These are phyloP conservation scores for Acacia concinna DNA, from an alignment of 331 rosid species.

Conservation along the genomic window DNA sequence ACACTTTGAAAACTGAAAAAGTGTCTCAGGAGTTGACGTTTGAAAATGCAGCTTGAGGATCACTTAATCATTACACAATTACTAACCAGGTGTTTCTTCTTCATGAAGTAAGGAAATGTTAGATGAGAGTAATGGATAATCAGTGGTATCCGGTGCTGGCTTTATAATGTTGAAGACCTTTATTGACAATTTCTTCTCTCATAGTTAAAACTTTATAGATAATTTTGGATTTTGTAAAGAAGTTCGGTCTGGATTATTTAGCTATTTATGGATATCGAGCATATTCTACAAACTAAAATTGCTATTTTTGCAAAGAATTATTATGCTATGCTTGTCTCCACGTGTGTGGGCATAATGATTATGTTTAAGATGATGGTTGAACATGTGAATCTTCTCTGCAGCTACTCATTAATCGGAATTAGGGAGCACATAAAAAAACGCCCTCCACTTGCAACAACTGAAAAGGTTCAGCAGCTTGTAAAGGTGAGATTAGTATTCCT, in stretches of 20 bases:
- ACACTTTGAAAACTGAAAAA: not conserved
- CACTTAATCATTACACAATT: not conserved
- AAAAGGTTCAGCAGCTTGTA: conserved; percentile 92
- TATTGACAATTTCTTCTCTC: conserved; percentile 7
- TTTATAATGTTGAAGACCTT: conserved; percentile 9
- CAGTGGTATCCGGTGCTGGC: not conserved
- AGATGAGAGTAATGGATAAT: not conserved
- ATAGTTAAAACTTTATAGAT: conserved; percentile 19
- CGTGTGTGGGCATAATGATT: not conserved
- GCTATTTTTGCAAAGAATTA: not conserved
- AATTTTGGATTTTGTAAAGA: not conserved
- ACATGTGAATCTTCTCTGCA: conserved; percentile 38
- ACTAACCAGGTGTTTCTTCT: not conserved
- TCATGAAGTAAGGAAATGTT: not conserved
- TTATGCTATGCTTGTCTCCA: not conserved
- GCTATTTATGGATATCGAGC: conserved; percentile 14
- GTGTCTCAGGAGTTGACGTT: not conserved
- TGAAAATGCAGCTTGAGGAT: not conserved
- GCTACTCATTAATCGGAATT: conserved; percentile 68
- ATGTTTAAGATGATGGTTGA: conserved; percentile 21
- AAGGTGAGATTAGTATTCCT: conserved; percentile 52
- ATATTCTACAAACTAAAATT: conserved; percentile 11
- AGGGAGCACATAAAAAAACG: conserved; percentile 98
- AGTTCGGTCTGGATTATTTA: not conserved
- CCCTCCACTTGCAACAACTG: conserved; percentile 90